Evolutionary conservation across 1,284 basidiomycete species (phyloP), one percentile per base, ranked within the genome.

Genomic region (Ustilago loliicola): DNA sequence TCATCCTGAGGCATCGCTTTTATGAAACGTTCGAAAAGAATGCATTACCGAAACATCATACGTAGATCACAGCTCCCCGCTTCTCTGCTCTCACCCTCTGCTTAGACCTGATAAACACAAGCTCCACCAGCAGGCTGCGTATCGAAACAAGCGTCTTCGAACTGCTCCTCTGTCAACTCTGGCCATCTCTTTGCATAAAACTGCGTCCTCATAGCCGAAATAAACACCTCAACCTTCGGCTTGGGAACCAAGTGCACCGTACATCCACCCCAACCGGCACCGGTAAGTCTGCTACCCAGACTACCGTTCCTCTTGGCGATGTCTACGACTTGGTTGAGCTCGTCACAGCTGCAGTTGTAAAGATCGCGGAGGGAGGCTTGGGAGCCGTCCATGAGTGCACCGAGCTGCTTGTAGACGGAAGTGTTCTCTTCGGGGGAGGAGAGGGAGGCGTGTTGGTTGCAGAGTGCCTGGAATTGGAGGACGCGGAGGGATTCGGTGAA

Each of bases 221-320:
- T 69, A 17, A 86, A 74, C 1, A 61, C 54, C 38, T 72, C 50
- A 1, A 84, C 71, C n/a, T 80, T 72, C 23, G 66, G 65, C 25
- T 79, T 73, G n/a, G 81, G 80, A 2, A 86, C 83, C 30, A 86
- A 67, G 30, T 80, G 78, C 11, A 86, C 84, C 13, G 84, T 82
- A 47, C 80, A 83, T 2, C 85, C 85, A 23, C 85, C 85, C 85
- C 85, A 86, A 3, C 85, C 85, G 0, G 85, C 85, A 10, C 85
- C 84, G 0, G 83, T 85, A 32, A 83, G 53, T 3, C 85, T 73
- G 23, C 79, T 75, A 17, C 84, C 85, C 25, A 85, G 48, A 17
- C 83, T 71, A 9, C 85, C 85, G 60, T 79, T 76, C 30, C 61
- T 25, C 42, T 81, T 77, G 3, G 83, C 83, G n/a, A 85, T 80